These are phyloP conservation scores for Nannochloropsis salina DNA, from an alignment of 108 stramenopile species.

Conservation along the genomic window DNA sequence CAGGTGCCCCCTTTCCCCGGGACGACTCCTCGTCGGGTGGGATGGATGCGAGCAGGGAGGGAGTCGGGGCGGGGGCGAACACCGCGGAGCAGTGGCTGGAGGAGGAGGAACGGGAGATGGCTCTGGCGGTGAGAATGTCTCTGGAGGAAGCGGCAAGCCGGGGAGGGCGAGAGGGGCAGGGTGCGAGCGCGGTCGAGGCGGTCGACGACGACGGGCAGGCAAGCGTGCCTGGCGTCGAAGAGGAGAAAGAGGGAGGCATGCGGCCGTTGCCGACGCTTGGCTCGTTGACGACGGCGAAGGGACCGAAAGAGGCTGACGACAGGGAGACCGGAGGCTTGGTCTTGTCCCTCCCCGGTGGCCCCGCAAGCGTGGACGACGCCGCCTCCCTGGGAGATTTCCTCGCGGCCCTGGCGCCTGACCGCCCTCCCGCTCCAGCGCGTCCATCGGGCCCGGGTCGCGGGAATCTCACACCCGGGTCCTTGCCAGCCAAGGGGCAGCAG, in stretches of 20 bases:
- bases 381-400: slow-evolving; percentile 4
- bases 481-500: too few relatives aligned
- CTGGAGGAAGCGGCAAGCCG: not conserved
- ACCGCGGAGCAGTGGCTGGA: not conserved
- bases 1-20: too few relatives aligned
- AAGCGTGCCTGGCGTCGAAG: too few relatives aligned
- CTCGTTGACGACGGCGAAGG: not conserved
- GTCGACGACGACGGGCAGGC: not conserved
- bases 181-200: not conserved
- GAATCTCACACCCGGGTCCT: too few relatives aligned
- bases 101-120: not conserved
- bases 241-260: too few relatives aligned
- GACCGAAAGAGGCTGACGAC: not conserved
- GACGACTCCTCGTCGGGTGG: too few relatives aligned
- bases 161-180: not conserved
- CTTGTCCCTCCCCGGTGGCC: not conserved
- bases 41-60: not conserved
- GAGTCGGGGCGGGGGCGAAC: not conserved
- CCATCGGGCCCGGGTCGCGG: not conserved
- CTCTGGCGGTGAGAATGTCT: not conserved
- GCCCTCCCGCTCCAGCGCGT: not conserved
- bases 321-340: not conserved
- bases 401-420: not conserved
- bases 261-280: too few relatives aligned
- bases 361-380: not conserved